Conservation (phyloP, 345 rosid genomes). For the Erysimum cheiranthoides region DNA sequence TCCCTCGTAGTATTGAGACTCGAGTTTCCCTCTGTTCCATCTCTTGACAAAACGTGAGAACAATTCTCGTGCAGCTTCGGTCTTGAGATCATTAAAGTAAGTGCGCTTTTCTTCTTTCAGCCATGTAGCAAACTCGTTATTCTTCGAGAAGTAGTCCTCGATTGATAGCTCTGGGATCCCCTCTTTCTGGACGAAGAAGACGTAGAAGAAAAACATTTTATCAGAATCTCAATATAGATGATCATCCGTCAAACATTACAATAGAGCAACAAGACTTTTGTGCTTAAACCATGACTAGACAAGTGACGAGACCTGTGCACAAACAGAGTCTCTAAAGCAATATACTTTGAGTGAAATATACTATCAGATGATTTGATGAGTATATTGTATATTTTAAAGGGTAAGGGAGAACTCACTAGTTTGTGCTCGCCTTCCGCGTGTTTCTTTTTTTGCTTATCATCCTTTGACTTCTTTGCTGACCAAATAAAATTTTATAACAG, state of each 20-base stretch:
- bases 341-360: background rate
- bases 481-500: background rate
- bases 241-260: slow-evolving; percentile 3
- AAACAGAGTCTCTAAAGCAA: slow-evolving; percentile 7
- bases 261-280: background rate
- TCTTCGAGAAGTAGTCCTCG: slow-evolving; percentile 90
- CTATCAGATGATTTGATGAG: background rate
- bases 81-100: slow-evolving; percentile 83
- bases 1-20: slow-evolving; percentile 78
- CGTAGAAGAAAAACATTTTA: background rate
- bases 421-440: slow-evolving; percentile 49
- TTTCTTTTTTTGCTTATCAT: slow-evolving; percentile 66
- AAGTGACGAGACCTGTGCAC: background rate
- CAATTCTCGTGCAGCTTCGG: slow-evolving; percentile 72
- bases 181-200: slow-evolving; percentile 52
- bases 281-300: background rate
- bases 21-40: slow-evolving; percentile 84
- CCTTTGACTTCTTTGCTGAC: slow-evolving; percentile 83
- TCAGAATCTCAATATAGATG: background rate
- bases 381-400: background rate
- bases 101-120: slow-evolving; percentile 75
- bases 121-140: slow-evolving; percentile 92
- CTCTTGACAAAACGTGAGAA: slow-evolving; percentile 68
- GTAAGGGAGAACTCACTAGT: slow-evolving; percentile 52
- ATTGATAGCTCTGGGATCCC: slow-evolving; percentile 68